These are phyloP conservation scores for Solanum chiquidenum DNA, from an alignment of 257 asterid species.

Conservation along the genomic window DNA sequence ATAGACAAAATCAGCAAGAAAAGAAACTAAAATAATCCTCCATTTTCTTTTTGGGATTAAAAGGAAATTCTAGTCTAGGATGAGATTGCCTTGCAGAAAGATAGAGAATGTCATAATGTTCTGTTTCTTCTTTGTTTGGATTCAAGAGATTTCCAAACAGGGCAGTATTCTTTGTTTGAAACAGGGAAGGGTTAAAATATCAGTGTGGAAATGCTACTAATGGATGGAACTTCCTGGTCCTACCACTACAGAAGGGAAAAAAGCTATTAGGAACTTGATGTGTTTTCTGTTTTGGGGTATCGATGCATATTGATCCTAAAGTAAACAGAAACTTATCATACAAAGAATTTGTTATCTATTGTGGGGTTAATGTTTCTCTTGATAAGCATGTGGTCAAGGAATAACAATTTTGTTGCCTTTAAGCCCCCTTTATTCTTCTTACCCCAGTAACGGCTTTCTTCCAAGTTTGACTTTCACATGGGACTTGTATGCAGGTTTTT, in stretches of 20 bases:
- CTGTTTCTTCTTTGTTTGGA: not conserved
- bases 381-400: not conserved
- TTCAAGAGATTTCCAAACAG: not conserved
- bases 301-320: not conserved
- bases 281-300: not conserved
- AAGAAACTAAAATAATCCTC: not conserved
- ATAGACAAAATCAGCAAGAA: not conserved
- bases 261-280: conserved; percentile 11
- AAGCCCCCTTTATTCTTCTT: not conserved
- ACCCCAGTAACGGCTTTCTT: not conserved
- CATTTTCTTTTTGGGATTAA: not conserved
- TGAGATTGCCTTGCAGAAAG: not conserved
- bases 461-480: not conserved
- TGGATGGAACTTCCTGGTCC: not conserved
- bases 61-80: not conserved
- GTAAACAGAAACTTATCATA: not conserved
- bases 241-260: not conserved
- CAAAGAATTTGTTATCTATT: not conserved
- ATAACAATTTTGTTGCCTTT: not conserved
- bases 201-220: not conserved
- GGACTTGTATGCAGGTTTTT: conserved; percentile 40
- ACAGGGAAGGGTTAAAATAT: not conserved
- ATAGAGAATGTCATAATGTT: not conserved
- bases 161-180: not conserved
- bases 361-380: not conserved